phyloP scores from a whole-genome alignment of 208 protist species.

The Blastocrithidia nonstop region DNA sequence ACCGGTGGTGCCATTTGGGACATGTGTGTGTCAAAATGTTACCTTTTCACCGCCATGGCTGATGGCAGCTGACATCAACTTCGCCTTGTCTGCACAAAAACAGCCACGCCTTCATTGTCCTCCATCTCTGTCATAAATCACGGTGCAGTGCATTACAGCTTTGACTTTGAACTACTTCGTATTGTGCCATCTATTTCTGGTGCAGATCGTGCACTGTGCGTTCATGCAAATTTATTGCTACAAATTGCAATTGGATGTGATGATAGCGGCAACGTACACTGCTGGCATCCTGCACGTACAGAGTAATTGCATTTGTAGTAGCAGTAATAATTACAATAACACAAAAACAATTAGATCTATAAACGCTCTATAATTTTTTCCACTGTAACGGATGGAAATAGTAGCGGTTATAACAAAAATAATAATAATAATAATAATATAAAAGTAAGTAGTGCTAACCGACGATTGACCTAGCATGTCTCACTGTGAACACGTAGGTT shows the following conservation, averaged over 20 bases:
- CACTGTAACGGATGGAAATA: too few relatives aligned
- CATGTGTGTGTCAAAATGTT: constrained; percentile 4
- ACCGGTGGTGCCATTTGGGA: constrained; percentile 73
- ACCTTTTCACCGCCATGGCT: constrained; percentile 24
- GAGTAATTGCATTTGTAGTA: too few relatives aligned
- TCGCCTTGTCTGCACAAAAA: too few relatives aligned
- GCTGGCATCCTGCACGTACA: constrained; percentile 39
- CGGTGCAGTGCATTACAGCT: constrained; percentile 2
- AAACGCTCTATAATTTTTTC: too few relatives aligned
- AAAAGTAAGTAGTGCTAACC: background rate
- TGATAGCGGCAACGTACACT: constrained; percentile 64
- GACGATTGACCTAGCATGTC: background rate
- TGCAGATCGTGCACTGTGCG: constrained; percentile 66
- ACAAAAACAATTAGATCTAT: too few relatives aligned
- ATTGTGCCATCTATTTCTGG: constrained; percentile 61
- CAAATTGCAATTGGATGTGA: constrained; percentile 49
- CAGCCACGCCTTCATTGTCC: too few relatives aligned
- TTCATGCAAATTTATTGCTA: too few relatives aligned
- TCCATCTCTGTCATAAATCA: too few relatives aligned
- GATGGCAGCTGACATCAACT: constrained; percentile 34
- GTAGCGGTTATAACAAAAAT: background rate
- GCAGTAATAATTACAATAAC: too few relatives aligned
- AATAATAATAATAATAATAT: constrained; percentile 1
- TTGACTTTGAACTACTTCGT: constrained; percentile 24
- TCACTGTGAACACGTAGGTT: constrained; percentile 53